A percentile compares a stretch with the other conserved stretches of the same genome.
Evolutionary conservation across 192 early-diverging fungal genomes (phyloP).

Genomic region (Umbelopsis sp.): DNA sequence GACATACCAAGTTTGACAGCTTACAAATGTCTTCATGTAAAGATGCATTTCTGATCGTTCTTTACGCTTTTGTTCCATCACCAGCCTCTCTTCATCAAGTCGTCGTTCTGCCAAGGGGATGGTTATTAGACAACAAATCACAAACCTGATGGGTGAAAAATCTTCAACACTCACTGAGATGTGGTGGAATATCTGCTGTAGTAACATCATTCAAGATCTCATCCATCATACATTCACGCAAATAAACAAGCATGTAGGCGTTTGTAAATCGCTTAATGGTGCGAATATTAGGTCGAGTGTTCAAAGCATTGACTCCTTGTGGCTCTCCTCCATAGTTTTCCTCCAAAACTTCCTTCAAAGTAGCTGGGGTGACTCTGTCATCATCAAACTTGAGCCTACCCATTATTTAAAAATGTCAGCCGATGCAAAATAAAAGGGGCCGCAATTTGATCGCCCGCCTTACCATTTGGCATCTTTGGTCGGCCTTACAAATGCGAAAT

Average conservation of each 20-base stretch:
- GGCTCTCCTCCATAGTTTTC: constrained; percentile 93
- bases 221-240: constrained; percentile 77
- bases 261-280: constrained; percentile 86
- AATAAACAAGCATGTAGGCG: constrained; percentile 99
- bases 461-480: constrained; percentile 77
- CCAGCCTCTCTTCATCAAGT: constrained; percentile 65
- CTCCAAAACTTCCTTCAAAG: constrained; percentile 83
- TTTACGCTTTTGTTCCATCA: constrained; percentile 58
- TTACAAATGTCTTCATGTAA: constrained; percentile 63
- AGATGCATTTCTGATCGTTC: constrained; percentile 74
- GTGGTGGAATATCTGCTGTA: constrained; percentile 77
- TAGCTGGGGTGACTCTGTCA: constrained; percentile 84
- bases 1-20: neutral
- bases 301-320: constrained; percentile 33
- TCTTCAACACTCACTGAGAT: constrained; percentile 62
- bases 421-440: neutral
- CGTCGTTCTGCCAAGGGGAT: constrained; percentile 19
- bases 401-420: neutral
- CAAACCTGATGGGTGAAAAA: neutral
- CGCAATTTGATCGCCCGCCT: neutral
- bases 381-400: constrained; percentile 88
- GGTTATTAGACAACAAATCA: neutral
- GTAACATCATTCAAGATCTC: constrained; percentile 67
- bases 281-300: constrained; percentile 46
- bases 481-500: constrained; percentile 89